Conservation (phyloP, 352 stramenopile species). For the Phytophthora boehmeriae region DNA sequence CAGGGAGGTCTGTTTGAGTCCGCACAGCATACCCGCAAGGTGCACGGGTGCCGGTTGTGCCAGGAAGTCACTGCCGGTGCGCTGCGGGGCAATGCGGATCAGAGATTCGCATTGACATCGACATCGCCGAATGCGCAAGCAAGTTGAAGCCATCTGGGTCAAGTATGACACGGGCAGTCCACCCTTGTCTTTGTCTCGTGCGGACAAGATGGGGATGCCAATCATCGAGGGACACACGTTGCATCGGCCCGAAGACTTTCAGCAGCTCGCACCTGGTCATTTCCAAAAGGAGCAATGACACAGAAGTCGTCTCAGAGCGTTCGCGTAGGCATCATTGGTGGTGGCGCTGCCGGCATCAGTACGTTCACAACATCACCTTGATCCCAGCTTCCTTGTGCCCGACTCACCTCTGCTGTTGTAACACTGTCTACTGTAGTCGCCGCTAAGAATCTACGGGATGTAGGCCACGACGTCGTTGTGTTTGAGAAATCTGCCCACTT, state of each 20-base stretch:
- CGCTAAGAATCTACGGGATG: constrained; percentile 57
- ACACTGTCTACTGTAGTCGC: constrained; percentile 41
- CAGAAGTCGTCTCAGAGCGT: constrained; percentile 21
- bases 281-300: constrained; percentile 25
- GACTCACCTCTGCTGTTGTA: constrained; percentile 14
- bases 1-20: background rate
- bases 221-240: background rate
- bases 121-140: constrained; percentile 23
- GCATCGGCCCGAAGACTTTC: background rate
- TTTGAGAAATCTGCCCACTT: constrained; percentile 64
- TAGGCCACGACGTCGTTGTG: constrained; percentile 60
- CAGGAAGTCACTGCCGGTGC: no score
- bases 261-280: constrained; percentile 10
- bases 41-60: no score
- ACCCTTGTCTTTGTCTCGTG: constrained; percentile 33
- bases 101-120: constrained; percentile 1
- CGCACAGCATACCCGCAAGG: no score
- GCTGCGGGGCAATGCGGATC: background rate
- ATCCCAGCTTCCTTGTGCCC: background rate
- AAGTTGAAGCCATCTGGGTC: constrained; percentile 15
- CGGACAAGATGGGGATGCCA: constrained; percentile 13
- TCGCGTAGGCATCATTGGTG: constrained; percentile 70
- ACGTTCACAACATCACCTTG: constrained; percentile 22
- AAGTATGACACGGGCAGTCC: constrained; percentile 9
- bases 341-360: constrained; percentile 72